Conservation (phyloP, 768 basidiomycete species). For the Collybia sordida region DNA sequence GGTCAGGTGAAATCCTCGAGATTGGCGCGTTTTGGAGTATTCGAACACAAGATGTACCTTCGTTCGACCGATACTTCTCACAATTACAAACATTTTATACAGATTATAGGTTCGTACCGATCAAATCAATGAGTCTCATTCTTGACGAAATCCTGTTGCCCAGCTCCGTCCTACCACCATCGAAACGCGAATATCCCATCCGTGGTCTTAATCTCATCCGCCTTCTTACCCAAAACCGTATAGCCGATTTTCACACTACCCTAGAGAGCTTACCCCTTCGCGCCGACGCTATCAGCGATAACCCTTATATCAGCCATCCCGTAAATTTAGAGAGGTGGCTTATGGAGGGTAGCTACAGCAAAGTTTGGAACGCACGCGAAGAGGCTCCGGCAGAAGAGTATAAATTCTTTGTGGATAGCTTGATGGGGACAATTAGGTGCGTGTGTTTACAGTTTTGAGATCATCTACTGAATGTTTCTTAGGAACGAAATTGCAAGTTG, state of each 20-base stretch:
- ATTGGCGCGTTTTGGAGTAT: constrained; percentile 95
- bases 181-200: constrained; percentile 84
- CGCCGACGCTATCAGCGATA: constrained; percentile 64
- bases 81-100: constrained; percentile 90
- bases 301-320: constrained; percentile 79
- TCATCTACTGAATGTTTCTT: background rate
- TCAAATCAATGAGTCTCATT: constrained; percentile 1
- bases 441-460: constrained; percentile 13
- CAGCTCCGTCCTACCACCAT: constrained; percentile 75
- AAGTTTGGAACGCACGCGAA: constrained; percentile 94
- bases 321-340: constrained; percentile 95
- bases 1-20: constrained; percentile 88
- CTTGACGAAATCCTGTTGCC: constrained; percentile 1
- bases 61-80: constrained; percentile 94
- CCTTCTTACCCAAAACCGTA: constrained; percentile 91
- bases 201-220: constrained; percentile 94
- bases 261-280: constrained; percentile 83
- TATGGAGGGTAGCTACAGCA: constrained; percentile 98
- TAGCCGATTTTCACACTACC: constrained; percentile 96
- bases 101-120: constrained; percentile 61
- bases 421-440: constrained; percentile 93
- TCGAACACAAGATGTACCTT: constrained; percentile 81
- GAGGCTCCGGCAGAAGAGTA: constrained; percentile 94
- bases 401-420: constrained; percentile 88
- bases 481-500: constrained; percentile 98